Evolutionary conservation across 2,329 filamentous ascomycete species (phyloP).

Genomic region (Pseudogymnoascus sp.): DNA sequence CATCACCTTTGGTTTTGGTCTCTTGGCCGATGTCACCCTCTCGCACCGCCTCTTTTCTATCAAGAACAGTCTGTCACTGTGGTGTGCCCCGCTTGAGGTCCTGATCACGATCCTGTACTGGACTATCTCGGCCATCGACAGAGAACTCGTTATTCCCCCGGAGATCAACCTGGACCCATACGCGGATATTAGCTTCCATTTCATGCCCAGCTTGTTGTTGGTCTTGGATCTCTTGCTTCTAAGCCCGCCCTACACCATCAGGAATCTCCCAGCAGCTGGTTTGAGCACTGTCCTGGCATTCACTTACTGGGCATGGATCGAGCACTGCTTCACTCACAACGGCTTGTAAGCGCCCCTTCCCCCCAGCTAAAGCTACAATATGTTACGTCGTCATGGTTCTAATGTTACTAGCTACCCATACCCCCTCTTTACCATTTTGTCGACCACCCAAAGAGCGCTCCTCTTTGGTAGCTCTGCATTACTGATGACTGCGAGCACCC

Average conservation of each 20-base stretch:
- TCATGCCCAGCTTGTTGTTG: constrained; percentile 56
- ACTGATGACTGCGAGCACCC: constrained; percentile 63
- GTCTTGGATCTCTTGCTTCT: constrained; percentile 57
- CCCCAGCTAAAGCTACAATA: background rate
- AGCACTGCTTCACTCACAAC: constrained; percentile 60
- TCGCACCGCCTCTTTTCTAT: constrained; percentile 48
- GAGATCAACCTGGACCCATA: constrained; percentile 46
- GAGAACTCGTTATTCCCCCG: constrained; percentile 40
- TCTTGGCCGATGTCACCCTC: constrained; percentile 56
- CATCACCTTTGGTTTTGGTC: constrained; percentile 50
- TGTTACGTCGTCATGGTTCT: background rate
- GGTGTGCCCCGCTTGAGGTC: constrained; percentile 60
- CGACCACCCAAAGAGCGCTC: constrained; percentile 53
- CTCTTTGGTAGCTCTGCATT: constrained; percentile 63
- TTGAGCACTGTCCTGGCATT: constrained; percentile 53
- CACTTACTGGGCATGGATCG: constrained; percentile 69
- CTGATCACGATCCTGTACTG: constrained; percentile 67
- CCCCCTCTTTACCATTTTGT: constrained; percentile 66
- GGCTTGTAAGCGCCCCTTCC: constrained; percentile 42
- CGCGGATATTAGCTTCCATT: constrained; percentile 57
- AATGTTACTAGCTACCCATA: constrained; percentile 64
- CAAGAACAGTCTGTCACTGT: constrained; percentile 60
- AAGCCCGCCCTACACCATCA: constrained; percentile 64
- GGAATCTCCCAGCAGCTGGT: constrained; percentile 47
- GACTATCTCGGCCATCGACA: constrained; percentile 53